A percentile compares a stretch with the other conserved stretches of the same genome.
Evolutionary conservation across 768 basidiomycete genomes (phyloP).

Genomic region (Termitomyces bulborhizus): DNA sequence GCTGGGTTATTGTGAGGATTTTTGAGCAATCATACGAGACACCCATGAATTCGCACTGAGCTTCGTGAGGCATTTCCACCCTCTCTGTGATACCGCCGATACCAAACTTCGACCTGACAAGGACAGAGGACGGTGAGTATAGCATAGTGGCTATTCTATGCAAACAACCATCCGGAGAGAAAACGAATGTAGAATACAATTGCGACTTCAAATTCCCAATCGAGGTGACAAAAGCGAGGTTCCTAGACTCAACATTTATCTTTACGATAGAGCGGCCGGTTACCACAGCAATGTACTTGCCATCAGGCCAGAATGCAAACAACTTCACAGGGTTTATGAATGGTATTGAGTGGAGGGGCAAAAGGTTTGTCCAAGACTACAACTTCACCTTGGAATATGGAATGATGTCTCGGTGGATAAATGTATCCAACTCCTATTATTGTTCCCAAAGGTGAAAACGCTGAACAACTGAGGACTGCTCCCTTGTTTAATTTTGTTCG

Average conservation of each 20-base stretch:
- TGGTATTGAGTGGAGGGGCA: neutral
- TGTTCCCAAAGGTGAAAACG: too few species aligned
- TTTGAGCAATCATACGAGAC: neutral
- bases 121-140: neutral
- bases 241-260: neutral
- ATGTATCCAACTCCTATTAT: neutral
- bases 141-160: neutral
- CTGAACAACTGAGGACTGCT: too few species aligned
- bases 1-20: neutral
- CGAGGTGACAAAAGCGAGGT: neutral
- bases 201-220: neutral
- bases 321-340: neutral
- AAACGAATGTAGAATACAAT: neutral
- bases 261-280: neutral
- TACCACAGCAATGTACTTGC: neutral
- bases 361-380: neutral
- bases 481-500: too few species aligned
- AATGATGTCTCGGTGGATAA: neutral
- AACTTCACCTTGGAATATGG: neutral
- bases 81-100: neutral
- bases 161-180: neutral
- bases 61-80: neutral
- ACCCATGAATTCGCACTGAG: neutral
- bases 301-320: neutral
- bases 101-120: neutral